Evolutionary conservation across 1,139 yeast species (phyloP).

Genomic region (Yamadazyma atlantica): DNA sequence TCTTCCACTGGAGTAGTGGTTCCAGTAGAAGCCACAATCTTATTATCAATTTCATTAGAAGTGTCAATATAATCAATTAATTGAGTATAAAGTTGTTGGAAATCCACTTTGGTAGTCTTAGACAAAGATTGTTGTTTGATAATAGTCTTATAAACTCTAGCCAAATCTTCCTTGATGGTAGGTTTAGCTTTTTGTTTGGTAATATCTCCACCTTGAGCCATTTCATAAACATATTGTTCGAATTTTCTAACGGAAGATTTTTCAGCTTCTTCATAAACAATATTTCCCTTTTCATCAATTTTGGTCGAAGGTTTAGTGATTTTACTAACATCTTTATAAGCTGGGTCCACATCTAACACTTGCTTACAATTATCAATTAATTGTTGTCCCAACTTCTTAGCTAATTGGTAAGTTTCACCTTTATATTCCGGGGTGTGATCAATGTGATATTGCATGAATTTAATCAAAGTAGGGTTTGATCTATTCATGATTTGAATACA

Average conservation of each 20-base stretch:
- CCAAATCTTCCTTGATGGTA: conserved; percentile 80
- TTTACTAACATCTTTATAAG: conserved; percentile 88
- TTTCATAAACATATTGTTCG: conserved; percentile 92
- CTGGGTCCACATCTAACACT: conserved; percentile 79
- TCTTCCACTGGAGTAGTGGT: conserved; percentile 49
- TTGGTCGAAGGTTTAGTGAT: conserved; percentile 95
- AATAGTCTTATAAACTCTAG: conserved; percentile 79
- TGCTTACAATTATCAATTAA: conserved; percentile 94
- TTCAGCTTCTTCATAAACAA: conserved; percentile 78
- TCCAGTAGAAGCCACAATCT: conserved; percentile 34
- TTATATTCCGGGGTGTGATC: conserved; percentile 87
- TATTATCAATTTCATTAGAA: conserved; percentile 62
- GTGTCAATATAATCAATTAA: conserved; percentile 71
- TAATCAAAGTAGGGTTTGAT: conserved; percentile 88
- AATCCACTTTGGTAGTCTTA: conserved; percentile 66
- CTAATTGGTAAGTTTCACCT: conserved; percentile 88
- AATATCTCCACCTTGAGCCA: conserved; percentile 93
- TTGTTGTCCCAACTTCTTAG: conserved; percentile 87
- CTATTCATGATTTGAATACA: conserved; percentile 98
- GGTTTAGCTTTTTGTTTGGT: conserved; percentile 64
- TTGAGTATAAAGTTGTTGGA: conserved; percentile 78
- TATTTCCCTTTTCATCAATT: conserved; percentile 84
- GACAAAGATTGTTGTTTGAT: conserved; percentile 66
- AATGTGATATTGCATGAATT: conserved; percentile 96
- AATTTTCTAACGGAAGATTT: conserved; percentile 91